Base-by-base conservation (phyloP, 2,329 filamentous ascomycete genomes). In the Colletotrichum sp. region DNA sequence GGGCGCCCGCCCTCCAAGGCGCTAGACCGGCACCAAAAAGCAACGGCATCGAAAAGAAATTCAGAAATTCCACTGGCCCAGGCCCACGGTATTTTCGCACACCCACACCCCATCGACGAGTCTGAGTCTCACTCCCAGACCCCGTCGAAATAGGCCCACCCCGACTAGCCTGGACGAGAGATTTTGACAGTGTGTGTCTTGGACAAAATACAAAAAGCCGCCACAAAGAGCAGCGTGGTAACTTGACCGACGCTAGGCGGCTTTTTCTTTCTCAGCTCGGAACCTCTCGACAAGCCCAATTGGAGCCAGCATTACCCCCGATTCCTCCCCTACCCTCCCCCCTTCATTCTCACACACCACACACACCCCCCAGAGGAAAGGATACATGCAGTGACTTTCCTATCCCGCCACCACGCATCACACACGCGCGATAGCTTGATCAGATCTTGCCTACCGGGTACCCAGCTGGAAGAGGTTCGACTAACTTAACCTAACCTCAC, bases 391-490 rank as follows among this genome's bases (percentile, higher is more conserved):
- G 70, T 76, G 70, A 76, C 74, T 75, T 76, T 74, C 66, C 74
- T 64, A 67, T 77, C 74, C 76, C 76, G 76, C 76, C 76, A 77
- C 76, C 74, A 75, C 72, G 62, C 72, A 66, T 34, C 61, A 67
- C 68, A 77, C 74, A 66, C 75, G 73, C 74, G 76, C 74, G 76
- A 77, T 77, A 77, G 76, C 76, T 77, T 76, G 74, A 77, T 77
- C 76, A 75, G 76, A 77, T 77, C 76, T 77, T 70, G 43, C 75
- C 58, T 74, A 76, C 73, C 65, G 70, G 73, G 58, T 65, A 69
- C 73, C 73, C 73, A 76, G 70, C 73, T 76, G 58, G 73, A 43
- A 62, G 67, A 72, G 48, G 61, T 65, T 72, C 72, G 65, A 76
- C 73, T 66, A 67, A 67, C 68, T 68, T 69, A 71, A 66, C 68